A percentile compares a stretch with the other conserved stretches of the same genome.
Evolutionary conservation across 306 rosid species (phyloP).

Genomic region (Malus sieversii): DNA sequence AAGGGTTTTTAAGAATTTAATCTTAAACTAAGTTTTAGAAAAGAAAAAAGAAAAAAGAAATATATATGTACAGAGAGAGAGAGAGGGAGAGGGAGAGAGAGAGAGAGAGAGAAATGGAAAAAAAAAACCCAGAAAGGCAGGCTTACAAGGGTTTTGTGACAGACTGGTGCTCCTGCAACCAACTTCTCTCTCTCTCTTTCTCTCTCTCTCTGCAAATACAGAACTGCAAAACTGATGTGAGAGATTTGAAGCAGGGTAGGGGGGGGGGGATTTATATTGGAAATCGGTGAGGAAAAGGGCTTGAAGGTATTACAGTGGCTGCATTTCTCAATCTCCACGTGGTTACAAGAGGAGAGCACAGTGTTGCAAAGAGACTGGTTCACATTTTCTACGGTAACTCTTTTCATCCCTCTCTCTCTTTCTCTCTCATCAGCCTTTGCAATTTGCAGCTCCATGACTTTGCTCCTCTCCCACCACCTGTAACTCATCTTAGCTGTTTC

Average conservation of each 20-base stretch:
- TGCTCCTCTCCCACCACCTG: not conserved
- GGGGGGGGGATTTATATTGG: not conserved
- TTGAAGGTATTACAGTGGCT: not conserved
- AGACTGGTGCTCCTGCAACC: not conserved
- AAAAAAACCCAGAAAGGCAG: not conserved
- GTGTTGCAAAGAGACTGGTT: not conserved
- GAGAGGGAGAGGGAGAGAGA: not conserved
- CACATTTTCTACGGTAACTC: not conserved
- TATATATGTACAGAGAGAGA: not conserved
- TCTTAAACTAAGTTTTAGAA: not conserved
- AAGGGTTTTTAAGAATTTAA: not conserved
- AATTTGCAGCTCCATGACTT: not conserved
- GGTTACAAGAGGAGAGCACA: slow-evolving; percentile 7
- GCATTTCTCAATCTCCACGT: slow-evolving; percentile 20
- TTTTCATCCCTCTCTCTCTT: not conserved
- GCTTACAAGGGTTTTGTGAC: not conserved
- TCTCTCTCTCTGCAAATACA: not conserved
- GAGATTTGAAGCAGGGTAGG: not conserved
- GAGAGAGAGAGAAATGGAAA: not conserved
- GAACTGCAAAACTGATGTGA: not conserved
- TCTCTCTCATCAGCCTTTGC: not conserved
- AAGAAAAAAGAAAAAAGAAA: not conserved
- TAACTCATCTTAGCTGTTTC: not conserved
- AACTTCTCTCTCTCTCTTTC: not conserved
- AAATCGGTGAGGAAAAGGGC: not conserved